A percentile compares a stretch with the other conserved stretches of the same genome.
These are phyloP conservation scores for Sporothrix pseudoabietina DNA, from an alignment of 2,329 filamentous ascomycete genomes.

Conservation along the genomic window DNA sequence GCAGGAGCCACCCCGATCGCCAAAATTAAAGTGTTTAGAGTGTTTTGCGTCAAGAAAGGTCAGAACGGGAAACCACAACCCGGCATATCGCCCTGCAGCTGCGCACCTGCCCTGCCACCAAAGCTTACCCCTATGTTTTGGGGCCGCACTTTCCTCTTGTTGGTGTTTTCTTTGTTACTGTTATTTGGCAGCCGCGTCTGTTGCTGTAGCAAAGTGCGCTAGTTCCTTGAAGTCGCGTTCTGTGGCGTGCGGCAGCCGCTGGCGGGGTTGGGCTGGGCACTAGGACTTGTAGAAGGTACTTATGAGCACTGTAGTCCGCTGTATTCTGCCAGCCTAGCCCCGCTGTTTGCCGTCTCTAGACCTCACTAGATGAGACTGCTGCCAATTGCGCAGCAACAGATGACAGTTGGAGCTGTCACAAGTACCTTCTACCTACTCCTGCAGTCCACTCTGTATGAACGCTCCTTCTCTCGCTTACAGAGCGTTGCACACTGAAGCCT, in stretches of 20 bases:
- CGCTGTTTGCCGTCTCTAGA: constrained; percentile 10
- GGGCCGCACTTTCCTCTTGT: background rate
- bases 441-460: background rate
- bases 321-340: background rate
- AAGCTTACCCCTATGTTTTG: constrained; percentile 22
- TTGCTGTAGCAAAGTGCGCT: constrained; percentile 31
- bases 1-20: constrained; percentile 17
- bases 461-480: constrained; percentile 11
- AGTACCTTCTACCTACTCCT: background rate
- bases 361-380: background rate
- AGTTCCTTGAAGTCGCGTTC: constrained; percentile 25
- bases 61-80: constrained; percentile 22
- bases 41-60: constrained; percentile 27
- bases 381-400: background rate
- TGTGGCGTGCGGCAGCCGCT: constrained; percentile 1
- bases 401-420: background rate
- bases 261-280: constrained; percentile 16
- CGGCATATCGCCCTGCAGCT: constrained; percentile 10
- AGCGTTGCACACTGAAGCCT: constrained; percentile 6
- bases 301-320: background rate
- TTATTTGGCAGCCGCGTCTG: constrained; percentile 28
- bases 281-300: constrained; percentile 15
- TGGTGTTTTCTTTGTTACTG: background rate
- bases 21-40: constrained; percentile 25
- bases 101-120: background rate